phyloP scores from a whole-genome alignment of 2,329 filamentous ascomycete species.

The Fusarium virguliforme region DNA sequence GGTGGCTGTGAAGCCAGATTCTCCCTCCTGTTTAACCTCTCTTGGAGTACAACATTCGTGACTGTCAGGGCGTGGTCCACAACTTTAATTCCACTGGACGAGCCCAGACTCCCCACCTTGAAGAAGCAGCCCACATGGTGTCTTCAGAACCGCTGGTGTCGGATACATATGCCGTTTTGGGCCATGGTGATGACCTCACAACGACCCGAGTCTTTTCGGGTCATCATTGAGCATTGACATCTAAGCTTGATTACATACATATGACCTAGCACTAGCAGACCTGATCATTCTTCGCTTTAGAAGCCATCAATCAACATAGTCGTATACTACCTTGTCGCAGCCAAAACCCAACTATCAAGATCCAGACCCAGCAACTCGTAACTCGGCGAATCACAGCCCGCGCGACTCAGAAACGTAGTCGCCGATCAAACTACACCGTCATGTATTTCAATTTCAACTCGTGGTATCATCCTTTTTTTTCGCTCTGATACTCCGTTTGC shows the following conservation, averaged over 20 bases:
- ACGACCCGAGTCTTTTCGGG: slow-evolving; percentile 30
- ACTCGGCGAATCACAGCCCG: not conserved
- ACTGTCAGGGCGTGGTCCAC: slow-evolving; percentile 18
- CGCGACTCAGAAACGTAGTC: not conserved
- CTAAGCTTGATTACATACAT: not conserved
- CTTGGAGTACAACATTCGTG: slow-evolving; percentile 16
- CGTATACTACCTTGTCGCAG: not conserved
- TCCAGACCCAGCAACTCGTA: not conserved
- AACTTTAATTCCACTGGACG: slow-evolving; percentile 8
- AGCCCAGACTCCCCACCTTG: slow-evolving; percentile 1
- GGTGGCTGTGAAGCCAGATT: not conserved
- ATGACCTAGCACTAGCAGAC: not conserved
- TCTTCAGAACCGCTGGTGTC: not conserved
- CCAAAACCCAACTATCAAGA: not conserved
- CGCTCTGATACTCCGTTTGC: slow-evolving; percentile 7
- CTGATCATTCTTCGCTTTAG: not conserved
- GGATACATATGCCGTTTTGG: slow-evolving; percentile 1
- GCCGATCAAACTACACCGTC: not conserved
- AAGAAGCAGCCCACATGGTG: not conserved
- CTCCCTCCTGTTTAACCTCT: slow-evolving; percentile 18
- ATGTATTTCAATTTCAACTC: slow-evolving; percentile 9
- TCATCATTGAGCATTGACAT: not conserved
- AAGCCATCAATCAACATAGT: not conserved
- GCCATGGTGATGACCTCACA: slow-evolving; percentile 39
- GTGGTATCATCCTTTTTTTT: slow-evolving; percentile 10